phyloP scores from a whole-genome alignment of 2,329 filamentous ascomycete species.

The Pseudogymnoascus sp. region DNA sequence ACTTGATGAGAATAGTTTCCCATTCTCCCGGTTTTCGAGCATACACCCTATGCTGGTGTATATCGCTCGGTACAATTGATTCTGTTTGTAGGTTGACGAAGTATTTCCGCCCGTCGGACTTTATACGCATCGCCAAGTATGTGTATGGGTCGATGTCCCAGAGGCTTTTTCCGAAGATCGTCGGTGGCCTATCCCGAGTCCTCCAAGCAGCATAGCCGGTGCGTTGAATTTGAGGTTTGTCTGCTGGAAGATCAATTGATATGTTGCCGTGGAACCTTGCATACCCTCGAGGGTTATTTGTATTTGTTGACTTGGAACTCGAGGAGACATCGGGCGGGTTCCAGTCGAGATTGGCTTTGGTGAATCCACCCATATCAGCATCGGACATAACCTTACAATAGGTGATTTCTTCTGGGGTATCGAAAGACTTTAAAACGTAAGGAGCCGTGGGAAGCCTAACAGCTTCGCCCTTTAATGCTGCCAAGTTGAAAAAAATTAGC shows the following conservation, averaged over 20 bases:
- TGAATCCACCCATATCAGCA: conserved; percentile 77
- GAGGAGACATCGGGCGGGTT: conserved; percentile 19
- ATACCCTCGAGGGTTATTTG: conserved; percentile 42
- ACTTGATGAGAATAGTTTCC: conserved; percentile 90
- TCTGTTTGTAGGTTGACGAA: conserved; percentile 95
- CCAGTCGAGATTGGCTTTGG: conserved; percentile 58
- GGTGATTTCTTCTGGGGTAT: conserved; percentile 36
- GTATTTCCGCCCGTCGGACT: conserved; percentile 85
- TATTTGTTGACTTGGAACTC: conserved; percentile 21
- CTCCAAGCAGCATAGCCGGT: conserved; percentile 87
- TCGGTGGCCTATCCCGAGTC: conserved; percentile 66
- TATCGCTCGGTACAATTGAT: conserved; percentile 83
- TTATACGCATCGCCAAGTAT: conserved; percentile 80
- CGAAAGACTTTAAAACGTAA: conserved; percentile 57
- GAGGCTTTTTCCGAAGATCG: conserved; percentile 74
- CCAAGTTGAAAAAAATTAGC: conserved; percentile 14
- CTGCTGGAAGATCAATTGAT: conserved; percentile 70
- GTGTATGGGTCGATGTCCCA: conserved; percentile 88
- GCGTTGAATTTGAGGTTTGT: conserved; percentile 65
- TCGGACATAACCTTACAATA: conserved; percentile 77
- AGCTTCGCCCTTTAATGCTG: conserved; percentile 62
- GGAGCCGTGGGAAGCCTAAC: conserved; percentile 57
- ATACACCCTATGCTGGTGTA: conserved; percentile 89
- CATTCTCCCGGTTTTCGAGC: conserved; percentile 71
- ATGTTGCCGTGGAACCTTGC: conserved; percentile 81